A percentile compares a stretch with the other conserved stretches of the same genome.
Conservation (phyloP, 352 stramenopile species). For the Phytophthora meadii region DNA sequence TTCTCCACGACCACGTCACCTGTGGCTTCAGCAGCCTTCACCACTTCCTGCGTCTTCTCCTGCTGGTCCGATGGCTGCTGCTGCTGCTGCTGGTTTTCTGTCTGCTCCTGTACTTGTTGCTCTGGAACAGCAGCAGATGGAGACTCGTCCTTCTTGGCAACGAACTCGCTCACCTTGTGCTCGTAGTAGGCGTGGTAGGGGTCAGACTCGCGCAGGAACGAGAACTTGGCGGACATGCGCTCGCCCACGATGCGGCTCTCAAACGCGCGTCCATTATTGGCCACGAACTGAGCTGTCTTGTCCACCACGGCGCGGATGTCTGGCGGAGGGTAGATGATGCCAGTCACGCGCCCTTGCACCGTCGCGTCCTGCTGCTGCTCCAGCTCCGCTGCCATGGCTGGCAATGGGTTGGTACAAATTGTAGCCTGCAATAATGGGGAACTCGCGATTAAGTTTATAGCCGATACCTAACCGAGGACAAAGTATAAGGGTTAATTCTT, state of each 20-base stretch:
- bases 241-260: constrained; percentile 97
- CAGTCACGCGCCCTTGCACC: constrained; percentile 83
- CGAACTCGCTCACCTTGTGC: constrained; percentile 93
- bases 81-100: constrained; percentile 16
- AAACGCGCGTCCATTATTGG: constrained; percentile 97
- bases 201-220: constrained; percentile 94
- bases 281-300: constrained; percentile 99
- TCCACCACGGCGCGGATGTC: constrained; percentile 98
- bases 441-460: background rate
- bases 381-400: constrained; percentile 25
- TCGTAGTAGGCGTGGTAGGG: constrained; percentile 99
- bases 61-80: constrained; percentile 24
- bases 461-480: background rate
- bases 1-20: constrained; percentile 83
- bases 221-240: constrained; percentile 97
- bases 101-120: constrained; percentile 34
- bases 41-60: constrained; percentile 24
- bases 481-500: no score
- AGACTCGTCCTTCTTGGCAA: constrained; percentile 50
- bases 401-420: no score
- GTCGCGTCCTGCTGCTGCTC: constrained; percentile 41
- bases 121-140: constrained; percentile 11
- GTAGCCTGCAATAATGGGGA: no score
- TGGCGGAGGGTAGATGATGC: constrained; percentile 97
- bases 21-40: constrained; percentile 34